Base-by-base conservation (phyloP, 2,329 filamentous ascomycete genomes). In the Botryotinia globosa region DNA sequence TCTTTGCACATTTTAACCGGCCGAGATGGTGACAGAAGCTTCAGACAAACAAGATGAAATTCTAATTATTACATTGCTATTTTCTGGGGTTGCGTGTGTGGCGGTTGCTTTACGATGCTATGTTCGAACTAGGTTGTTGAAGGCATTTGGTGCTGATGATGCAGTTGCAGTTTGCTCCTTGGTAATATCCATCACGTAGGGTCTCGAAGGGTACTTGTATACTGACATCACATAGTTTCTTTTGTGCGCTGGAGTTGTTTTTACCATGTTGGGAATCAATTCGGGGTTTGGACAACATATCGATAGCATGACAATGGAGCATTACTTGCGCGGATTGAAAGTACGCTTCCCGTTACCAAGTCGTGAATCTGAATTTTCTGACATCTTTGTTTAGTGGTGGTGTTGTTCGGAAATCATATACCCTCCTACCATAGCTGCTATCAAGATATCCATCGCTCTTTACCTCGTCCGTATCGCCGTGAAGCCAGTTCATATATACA, bases 131-230 rank as follows among this genome's bases (percentile, higher is more conserved):
- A 79, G 82, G 42, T 77, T 87, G 34, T 80, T 85, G 56, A 84
- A 83, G 68, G 83, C 81, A 44, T 78, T 85, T 48, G 81, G 82
- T 0, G 51, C 81, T 5, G 86, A 87, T 66, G 86, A 88, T 80
- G 84, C 81, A 74, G 77, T 86, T 70, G 85, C 86, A 76, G 79
- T 86, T 34, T 66, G 80, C 42, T 83, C 84, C 4, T 79, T 85
- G 79, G 85, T 87, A 78, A 73, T 79, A 77, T 45, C 39, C 25
- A 66, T 59, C 58, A 20, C 34, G 61, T n/a, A 9, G 8, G 61
- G 37, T 22, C 42, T 32, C 2, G 16, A 7, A 32, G 48, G 9
- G 18, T 10, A 42, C 4, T 4, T 42, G 7, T 69, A 22, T 39
- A 37, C 72, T 73, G 59, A 69, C 48, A 29, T 37, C 45, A 56